phyloP scores from a whole-genome alignment of 179 eudicot species.

The Carnegiea gigantea region DNA sequence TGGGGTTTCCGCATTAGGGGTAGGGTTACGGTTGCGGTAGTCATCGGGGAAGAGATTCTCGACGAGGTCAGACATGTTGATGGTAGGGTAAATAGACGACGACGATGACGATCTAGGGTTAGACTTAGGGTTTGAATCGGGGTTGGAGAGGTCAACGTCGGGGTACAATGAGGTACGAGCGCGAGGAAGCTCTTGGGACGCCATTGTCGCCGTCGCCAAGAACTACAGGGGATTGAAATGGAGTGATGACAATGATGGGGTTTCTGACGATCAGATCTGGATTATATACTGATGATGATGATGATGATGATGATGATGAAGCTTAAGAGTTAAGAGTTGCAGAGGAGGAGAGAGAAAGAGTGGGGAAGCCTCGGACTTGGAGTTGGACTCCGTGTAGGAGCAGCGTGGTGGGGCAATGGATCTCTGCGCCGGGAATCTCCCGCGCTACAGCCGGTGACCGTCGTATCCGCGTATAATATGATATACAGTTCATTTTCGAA shows the following conservation, averaged over 20 bases:
- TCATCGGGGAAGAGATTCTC: conserved; percentile 24
- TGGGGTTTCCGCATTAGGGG: conserved; percentile 15
- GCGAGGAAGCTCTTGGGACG: conserved; percentile 38
- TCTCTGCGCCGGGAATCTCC: conserved; percentile 8
- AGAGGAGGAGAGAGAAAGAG: conserved; percentile 5
- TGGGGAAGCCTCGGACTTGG: conserved; percentile 2
- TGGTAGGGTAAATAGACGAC: conserved; percentile 23
- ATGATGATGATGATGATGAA: neutral
- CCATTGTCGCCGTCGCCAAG: conserved; percentile 37
- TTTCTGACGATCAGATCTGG: neutral
- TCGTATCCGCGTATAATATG: no score
- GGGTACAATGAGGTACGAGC: conserved; percentile 38
- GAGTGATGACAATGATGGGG: neutral
- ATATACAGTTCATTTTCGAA: no score
- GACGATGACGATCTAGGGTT: conserved; percentile 13
- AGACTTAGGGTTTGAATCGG: conserved; percentile 19
- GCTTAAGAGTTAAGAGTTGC: conserved; percentile 20
- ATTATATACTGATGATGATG: neutral
- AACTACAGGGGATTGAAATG: no score
- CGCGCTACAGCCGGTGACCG: neutral
- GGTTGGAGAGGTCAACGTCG: conserved; percentile 34
- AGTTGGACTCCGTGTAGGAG: conserved; percentile 16
- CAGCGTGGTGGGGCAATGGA: neutral
- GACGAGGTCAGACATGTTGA: conserved; percentile 23
- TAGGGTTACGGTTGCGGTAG: conserved; percentile 24